Evolutionary conservation across 768 basidiomycete species (phyloP).

Genomic region (Lentinula boryana): DNA sequence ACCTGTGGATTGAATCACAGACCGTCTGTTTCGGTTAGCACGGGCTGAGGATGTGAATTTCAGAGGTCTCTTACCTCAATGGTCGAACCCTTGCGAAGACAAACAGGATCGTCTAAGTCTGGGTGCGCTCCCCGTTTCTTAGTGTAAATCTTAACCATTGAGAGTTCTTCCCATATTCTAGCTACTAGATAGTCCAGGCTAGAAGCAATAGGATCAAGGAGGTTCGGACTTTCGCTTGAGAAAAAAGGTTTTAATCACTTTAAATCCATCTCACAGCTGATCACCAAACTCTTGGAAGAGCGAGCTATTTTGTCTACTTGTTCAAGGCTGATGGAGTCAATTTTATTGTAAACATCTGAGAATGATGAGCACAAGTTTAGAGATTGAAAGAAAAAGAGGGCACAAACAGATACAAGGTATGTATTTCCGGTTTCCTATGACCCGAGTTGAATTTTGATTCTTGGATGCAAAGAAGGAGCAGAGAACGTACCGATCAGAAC

Average conservation of each 20-base stretch:
- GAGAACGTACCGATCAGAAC: conserved; percentile 74
- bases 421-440: conserved; percentile 84
- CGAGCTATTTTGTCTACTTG: conserved; percentile 79
- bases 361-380: conserved; percentile 6
- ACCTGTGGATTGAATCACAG: conserved; percentile 89
- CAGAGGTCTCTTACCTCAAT: conserved; percentile 57
- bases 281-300: conserved; percentile 83
- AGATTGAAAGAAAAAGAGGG: neutral
- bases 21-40: conserved; percentile 47
- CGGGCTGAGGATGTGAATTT: neutral
- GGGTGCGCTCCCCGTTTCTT: conserved; percentile 96
- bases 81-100: conserved; percentile 85
- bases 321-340: conserved; percentile 83
- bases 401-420: conserved; percentile 83
- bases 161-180: conserved; percentile 75
- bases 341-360: conserved; percentile 92
- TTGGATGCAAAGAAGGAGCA: neutral
- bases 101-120: conserved; percentile 87
- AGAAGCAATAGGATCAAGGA: conserved; percentile 7
- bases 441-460: neutral
- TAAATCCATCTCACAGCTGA: conserved; percentile 91
- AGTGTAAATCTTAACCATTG: conserved; percentile 88
- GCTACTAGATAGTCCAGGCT: conserved; percentile 73
- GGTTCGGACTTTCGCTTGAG: neutral
- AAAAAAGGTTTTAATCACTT: conserved; percentile 46